Evolutionary conservation across 1,139 yeast genomes (phyloP), one percentile per base, ranked within the genome.

Genomic region (Martiniozyma asiatica): DNA sequence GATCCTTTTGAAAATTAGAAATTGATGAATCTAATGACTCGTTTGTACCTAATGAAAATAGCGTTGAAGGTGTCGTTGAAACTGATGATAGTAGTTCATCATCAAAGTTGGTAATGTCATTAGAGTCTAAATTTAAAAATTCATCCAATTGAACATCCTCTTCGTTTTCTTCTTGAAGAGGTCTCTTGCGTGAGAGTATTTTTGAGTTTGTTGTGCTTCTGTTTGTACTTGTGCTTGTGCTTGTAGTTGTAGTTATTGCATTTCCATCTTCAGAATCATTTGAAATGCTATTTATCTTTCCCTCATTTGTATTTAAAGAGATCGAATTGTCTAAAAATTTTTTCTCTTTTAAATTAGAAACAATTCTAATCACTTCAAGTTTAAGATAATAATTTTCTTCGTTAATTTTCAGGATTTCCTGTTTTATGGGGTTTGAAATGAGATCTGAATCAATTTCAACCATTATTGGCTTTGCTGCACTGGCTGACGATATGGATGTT

Each of bases 331-430:
- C 14, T 7, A 14, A 7, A 6, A 13, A 11, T 20, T 25, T 5
- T 20, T 10, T 19, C 24, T 22, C 9, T 33, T 51, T 52, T 34
- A 53, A 39, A 35, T 48, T 53, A 8, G 57, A 48, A 4, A 53
- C 57, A 12, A 53, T 38, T 32, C 45, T 46, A 22, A 53, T 53
- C 8, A 53, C 57, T 37, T 53, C 53, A 20, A 53, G 32, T 37
- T 53, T 53, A 22, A 53, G 36, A 29, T 51, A 53, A 36, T 53
- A 53, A 32, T 53, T 53, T 32, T 53, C 58, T 34, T 53, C 58
- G 32, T 53, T 53, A 13, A 53, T 46, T 26, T 46, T 48, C 29
- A 51, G 29, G n/a, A 53, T 53, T 27, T 50, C 50, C 26, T 43
- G 50, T 23, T 51, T 53, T 8, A 48, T 35, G 2, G 58, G 57